phyloP scores from a whole-genome alignment of 2,329 filamentous ascomycete genomes.

The Xylariaceae sp. region DNA sequence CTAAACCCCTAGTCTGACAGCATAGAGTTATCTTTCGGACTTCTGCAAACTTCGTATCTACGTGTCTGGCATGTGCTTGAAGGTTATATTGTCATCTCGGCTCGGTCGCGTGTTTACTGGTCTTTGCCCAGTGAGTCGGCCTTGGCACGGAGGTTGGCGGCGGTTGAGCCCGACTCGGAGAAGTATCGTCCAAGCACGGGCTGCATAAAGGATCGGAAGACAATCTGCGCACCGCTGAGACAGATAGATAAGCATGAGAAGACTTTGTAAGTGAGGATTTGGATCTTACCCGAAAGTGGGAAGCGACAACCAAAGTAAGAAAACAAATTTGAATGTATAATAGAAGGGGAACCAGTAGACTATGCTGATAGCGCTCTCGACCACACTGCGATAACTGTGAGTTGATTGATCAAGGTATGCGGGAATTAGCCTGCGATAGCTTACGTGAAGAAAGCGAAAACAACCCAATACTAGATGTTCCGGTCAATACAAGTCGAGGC shows the following conservation, averaged over 20 bases:
- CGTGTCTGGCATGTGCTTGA: constrained; percentile 21
- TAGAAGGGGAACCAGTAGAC: constrained; percentile 98
- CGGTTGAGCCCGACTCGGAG: constrained; percentile 62
- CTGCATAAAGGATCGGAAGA: constrained; percentile 94
- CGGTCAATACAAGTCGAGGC: constrained; percentile 28
- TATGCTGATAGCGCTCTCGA: constrained; percentile 78
- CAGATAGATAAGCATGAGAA: constrained; percentile 22
- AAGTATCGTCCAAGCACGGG: constrained; percentile 95
- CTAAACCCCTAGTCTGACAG: constrained; percentile 9
- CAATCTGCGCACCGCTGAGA: constrained; percentile 80
- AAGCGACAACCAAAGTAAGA: constrained; percentile 96
- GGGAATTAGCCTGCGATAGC: constrained; percentile 24
- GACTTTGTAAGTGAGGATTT: constrained; percentile 4
- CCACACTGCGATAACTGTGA: constrained; percentile 46
- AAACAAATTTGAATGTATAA: constrained; percentile 98
- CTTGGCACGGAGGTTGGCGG: constrained; percentile 83
- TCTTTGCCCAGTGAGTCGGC: constrained; percentile 71
- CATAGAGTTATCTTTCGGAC: constrained; percentile 16
- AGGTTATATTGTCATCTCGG: constrained; percentile 16
- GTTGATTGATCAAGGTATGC: constrained; percentile 6
- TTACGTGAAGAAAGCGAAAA: constrained; percentile 74
- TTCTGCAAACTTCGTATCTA: constrained; percentile 21
- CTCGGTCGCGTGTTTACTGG: constrained; percentile 47
- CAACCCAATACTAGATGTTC: constrained; percentile 71
- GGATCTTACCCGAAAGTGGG: constrained; percentile 78